Evolutionary conservation across 139 green algal genomes (phyloP), one percentile per base, ranked within the genome.

Genomic region (Haematococcus lacustris): DNA sequence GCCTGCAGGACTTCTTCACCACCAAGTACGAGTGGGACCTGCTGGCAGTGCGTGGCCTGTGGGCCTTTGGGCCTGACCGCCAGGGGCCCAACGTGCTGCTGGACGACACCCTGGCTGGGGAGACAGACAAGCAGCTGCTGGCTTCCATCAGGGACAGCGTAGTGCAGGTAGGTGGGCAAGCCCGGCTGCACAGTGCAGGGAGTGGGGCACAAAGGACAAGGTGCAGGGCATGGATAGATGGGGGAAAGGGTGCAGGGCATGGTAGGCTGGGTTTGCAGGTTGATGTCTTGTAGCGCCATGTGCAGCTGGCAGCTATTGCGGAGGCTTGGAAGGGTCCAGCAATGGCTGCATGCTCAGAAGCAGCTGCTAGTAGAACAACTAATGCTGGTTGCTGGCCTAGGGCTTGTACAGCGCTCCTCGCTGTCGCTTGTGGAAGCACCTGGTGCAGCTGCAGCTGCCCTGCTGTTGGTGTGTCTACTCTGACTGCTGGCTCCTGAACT

Each of bases 21-120:
- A 76, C 75, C 21, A 93, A 92, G 37, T 97, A 98, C 78, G 91
- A 96, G 62, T 98, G 93, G 94, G 94, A 99, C 76, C 51, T 94
- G 62, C 81, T 99, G 59, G 95, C 93, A 1, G 93, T 93, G 37
- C 84, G 92, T 59, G 92, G 88, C 50, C 81, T 99, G 34, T 99
- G 94, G 95, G 95, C 95, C 2, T 99, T 98, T 83, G 93, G 95
- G 0, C 94, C 95, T 13, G 90, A 97, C 67, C 37, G 63, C 3
- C 34, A 90, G 51, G 93, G 94, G 21, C 87, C 94, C 66, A 98
- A 98, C 80, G 81, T 93, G 59, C 83, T 99, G 72, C 72, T 99
- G 78, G 92, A 99, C 68, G 95, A 99, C 82, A 97, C 93, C 7
- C 85, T 98, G 50, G 82, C 93, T 53, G 78, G 69, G 0, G 93